Conservation (phyloP, 2,329 filamentous ascomycete genomes). For the Zymoseptoria passerinii region DNA sequence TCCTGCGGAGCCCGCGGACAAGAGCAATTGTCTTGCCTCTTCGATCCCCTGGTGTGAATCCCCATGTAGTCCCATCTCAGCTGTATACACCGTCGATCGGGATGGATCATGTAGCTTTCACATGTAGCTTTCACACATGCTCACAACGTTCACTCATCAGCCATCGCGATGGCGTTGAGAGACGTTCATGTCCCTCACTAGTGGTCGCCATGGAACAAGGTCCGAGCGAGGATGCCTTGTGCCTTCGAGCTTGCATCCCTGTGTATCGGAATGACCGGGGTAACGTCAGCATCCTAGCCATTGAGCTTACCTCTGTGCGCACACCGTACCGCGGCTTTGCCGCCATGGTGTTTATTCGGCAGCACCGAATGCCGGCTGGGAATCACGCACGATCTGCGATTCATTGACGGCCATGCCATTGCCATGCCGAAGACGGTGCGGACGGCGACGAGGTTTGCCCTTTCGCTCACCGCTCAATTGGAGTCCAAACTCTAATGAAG, state of each 20-base stretch:
- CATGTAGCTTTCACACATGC: background rate
- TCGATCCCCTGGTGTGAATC: no score
- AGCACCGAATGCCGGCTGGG: background rate
- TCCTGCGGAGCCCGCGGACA: background rate
- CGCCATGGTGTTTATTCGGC: background rate
- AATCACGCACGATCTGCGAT: background rate
- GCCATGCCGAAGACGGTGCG: background rate
- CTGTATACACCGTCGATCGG: no score
- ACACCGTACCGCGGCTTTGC: no score
- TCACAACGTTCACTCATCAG: background rate
- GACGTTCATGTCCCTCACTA: background rate
- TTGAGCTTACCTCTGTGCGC: background rate
- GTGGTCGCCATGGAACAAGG: background rate
- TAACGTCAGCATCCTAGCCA: background rate
- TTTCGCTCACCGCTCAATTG: background rate
- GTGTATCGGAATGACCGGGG: background rate
- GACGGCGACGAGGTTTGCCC: background rate
- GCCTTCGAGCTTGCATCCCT: background rate
- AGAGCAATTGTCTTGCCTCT: background rate
- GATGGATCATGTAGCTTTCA: no score
- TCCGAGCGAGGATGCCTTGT: background rate
- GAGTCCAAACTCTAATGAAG: background rate
- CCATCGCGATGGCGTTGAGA: background rate
- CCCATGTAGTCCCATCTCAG: no score
- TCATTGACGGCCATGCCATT: background rate